Evolutionary conservation across 2,329 filamentous ascomycete genomes (phyloP).

Genomic region (Fusarium buxicola): DNA sequence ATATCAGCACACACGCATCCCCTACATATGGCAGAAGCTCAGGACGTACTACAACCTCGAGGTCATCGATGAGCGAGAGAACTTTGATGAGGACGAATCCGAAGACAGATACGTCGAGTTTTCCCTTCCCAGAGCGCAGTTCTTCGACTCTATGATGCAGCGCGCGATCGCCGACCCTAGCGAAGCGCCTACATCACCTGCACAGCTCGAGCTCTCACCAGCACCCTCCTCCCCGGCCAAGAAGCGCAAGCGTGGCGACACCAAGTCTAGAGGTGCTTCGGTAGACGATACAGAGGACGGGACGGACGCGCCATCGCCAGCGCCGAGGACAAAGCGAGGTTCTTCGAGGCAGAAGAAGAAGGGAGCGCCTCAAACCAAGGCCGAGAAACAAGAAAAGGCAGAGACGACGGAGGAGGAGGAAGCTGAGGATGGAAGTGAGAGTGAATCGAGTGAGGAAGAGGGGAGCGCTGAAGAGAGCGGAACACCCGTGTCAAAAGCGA

Average conservation of each 20-base stretch:
- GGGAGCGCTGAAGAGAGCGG: constrained; percentile 53
- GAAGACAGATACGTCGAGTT: constrained; percentile 75
- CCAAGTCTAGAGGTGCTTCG: constrained; percentile 56
- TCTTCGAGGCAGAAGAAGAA: constrained; percentile 58
- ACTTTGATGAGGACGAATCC: constrained; percentile 69
- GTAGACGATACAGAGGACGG: constrained; percentile 62
- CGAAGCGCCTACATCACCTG: constrained; percentile 61
- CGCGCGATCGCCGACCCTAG: constrained; percentile 58
- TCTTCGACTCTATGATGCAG: constrained; percentile 60
- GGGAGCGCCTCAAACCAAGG: constrained; percentile 57
- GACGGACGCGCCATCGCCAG: constrained; percentile 54
- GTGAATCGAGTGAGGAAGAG: constrained; percentile 50
- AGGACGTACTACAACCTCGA: constrained; percentile 85
- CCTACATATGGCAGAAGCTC: constrained; percentile 92
- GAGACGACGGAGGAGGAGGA: constrained; percentile 50
- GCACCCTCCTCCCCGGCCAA: constrained; percentile 49
- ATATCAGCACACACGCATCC: constrained; percentile 84
- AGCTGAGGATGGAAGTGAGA: constrained; percentile 54
- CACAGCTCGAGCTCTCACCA: constrained; percentile 56
- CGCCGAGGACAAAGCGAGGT: constrained; percentile 55
- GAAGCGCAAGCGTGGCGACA: constrained; percentile 60
- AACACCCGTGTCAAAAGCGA: constrained; percentile 53
- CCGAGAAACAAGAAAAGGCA: constrained; percentile 52
- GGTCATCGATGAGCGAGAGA: constrained; percentile 86
- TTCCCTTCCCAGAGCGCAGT: constrained; percentile 64